A percentile compares a stretch with the other conserved stretches of the same genome.
These are phyloP conservation scores for Teratosphaeriaceae sp. DNA, from an alignment of 2,329 filamentous ascomycete species.

Conservation along the genomic window DNA sequence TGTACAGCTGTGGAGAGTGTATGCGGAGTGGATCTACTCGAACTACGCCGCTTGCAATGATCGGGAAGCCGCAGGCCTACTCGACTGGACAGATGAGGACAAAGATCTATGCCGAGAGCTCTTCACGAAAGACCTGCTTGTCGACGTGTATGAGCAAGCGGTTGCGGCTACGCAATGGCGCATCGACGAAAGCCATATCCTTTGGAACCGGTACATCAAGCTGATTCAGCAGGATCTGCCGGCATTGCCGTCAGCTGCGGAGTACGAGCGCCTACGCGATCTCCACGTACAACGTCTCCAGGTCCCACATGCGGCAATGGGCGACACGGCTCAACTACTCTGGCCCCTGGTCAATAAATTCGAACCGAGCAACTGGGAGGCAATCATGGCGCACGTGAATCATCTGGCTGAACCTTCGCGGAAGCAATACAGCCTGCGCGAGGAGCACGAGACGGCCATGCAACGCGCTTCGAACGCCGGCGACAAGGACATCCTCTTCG, in stretches of 20 bases:
- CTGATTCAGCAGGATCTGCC: conserved; percentile 63
- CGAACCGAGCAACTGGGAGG: conserved; percentile 59
- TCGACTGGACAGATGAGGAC: conserved; percentile 57
- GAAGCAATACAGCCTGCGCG: conserved; percentile 53
- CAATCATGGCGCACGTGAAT: conserved; percentile 63
- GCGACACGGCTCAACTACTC: conserved; percentile 66
- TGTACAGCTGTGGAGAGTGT: conserved; percentile 66
- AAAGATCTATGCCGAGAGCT: conserved; percentile 61
- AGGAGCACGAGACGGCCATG: conserved; percentile 58
- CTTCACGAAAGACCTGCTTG: conserved; percentile 61
- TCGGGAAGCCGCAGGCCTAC: conserved; percentile 41
- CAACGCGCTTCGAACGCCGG: conserved; percentile 50
- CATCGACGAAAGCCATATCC: conserved; percentile 65
- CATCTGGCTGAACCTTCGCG: conserved; percentile 58
- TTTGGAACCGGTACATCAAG: conserved; percentile 70
- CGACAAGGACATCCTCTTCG: conserved; percentile 52
- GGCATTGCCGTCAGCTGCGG: conserved; percentile 48
- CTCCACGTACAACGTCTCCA: conserved; percentile 65
- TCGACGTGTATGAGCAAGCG: conserved; percentile 65
- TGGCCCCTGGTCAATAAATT: conserved; percentile 69
- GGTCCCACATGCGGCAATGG: conserved; percentile 68
- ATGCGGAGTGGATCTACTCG: conserved; percentile 70
- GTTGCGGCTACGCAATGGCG: conserved; percentile 67
- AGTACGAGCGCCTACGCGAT: conserved; percentile 58
- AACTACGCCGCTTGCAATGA: conserved; percentile 61